Evolutionary conservation across 2,329 filamentous ascomycete genomes (phyloP).

Genomic region (Botrytis cinerea): DNA sequence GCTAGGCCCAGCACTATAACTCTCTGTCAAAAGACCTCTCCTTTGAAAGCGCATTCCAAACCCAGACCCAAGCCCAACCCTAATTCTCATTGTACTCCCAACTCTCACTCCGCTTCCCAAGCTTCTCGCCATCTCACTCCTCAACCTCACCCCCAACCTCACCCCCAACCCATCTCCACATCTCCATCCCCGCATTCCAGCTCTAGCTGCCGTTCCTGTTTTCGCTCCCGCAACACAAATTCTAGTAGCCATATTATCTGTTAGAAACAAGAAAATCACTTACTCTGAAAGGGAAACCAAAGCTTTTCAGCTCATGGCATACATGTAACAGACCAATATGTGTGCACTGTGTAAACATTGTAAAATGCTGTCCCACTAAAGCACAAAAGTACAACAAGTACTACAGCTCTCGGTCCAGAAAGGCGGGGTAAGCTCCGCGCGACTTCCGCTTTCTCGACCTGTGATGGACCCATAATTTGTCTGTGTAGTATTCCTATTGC

Average conservation of each 20-base stretch:
- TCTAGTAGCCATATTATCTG: slow-evolving; percentile 6
- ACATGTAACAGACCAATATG: background rate
- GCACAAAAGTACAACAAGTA: background rate
- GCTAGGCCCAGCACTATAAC: slow-evolving; percentile 41
- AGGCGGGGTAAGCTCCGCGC: slow-evolving; percentile 18
- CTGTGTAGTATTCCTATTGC: background rate
- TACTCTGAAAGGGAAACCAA: background rate
- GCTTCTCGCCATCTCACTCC: background rate
- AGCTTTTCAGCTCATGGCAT: background rate
- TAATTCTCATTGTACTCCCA: background rate
- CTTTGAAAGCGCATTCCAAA: slow-evolving; percentile 11
- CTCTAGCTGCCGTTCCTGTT: background rate
- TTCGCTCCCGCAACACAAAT: background rate
- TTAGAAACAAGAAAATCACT: background rate
- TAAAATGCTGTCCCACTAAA: slow-evolving; percentile 2
- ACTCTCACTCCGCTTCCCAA: background rate
- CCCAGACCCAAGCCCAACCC: background rate
- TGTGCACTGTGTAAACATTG: background rate
- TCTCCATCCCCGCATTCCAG: background rate
- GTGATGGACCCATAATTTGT: background rate
- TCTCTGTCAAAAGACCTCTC: slow-evolving; percentile 41
- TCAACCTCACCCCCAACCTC: background rate
- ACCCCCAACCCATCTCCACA: background rate
- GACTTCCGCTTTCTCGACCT: background rate
- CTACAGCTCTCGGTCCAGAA: background rate